Conservation (phyloP, 1,284 basidiomycete species). For the Puccinia novopanici region DNA sequence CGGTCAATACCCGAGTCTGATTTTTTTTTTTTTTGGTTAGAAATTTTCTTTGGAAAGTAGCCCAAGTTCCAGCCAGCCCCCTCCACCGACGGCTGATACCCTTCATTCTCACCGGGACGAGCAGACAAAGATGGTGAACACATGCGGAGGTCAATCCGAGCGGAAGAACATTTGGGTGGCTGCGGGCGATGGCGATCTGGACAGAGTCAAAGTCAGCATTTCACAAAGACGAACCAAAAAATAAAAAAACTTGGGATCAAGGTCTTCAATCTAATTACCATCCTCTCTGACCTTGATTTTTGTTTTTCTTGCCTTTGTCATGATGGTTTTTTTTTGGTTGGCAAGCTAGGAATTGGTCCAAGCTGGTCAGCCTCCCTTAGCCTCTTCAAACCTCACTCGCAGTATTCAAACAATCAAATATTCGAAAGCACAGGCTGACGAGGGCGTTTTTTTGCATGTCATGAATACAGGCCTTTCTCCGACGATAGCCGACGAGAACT, state of each 20-base stretch:
- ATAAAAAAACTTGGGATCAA: not conserved
- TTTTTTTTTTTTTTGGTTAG: no score
- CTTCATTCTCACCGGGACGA: no score
- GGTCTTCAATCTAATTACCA: slow-evolving; percentile 5
- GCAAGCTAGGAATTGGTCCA: slow-evolving; percentile 19
- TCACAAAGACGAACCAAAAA: not conserved
- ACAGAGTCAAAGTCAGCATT: slow-evolving; percentile 58
- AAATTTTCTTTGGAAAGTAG: no score
- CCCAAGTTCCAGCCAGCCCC: no score
- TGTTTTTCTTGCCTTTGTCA: not conserved
- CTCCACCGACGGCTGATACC: no score
- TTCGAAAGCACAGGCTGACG: slow-evolving; percentile 58
- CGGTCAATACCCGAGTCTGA: no score
- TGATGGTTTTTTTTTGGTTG: not conserved
- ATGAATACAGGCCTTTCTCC: slow-evolving; percentile 67
- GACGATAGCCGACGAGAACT: slow-evolving; percentile 73
- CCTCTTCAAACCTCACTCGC: slow-evolving; percentile 53
- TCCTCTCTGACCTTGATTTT: slow-evolving; percentile 57
- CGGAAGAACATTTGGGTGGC: slow-evolving; percentile 85
- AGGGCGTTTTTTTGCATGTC: not conserved
- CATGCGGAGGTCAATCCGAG: slow-evolving; percentile 12
- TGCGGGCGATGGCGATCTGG: slow-evolving; percentile 78
- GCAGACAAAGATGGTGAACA: slow-evolving; percentile 16
- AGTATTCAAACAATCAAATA: slow-evolving; percentile 63
- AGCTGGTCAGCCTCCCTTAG: slow-evolving; percentile 8